Percentiles rank a stretch among this genome's conserved stretches.
Evolutionary conservation across 306 rosid genomes (phyloP).

Genomic region (Geum urbanum): DNA sequence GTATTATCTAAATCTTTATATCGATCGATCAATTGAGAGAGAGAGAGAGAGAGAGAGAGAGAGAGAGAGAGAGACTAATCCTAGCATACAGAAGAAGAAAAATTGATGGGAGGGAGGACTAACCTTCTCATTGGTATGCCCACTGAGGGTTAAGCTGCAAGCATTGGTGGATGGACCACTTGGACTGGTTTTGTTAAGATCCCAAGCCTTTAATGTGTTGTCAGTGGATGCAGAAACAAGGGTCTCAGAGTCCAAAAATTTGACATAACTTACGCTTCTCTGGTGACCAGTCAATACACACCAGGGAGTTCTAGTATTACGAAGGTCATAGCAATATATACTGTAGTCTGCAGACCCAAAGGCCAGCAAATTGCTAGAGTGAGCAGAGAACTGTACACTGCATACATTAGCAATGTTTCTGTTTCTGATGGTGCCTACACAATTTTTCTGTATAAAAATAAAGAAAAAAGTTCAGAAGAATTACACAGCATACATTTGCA

Average conservation of each 20-base stretch:
- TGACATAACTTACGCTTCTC: constrained; percentile 68
- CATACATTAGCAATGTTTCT: constrained; percentile 80
- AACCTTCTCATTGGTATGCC: constrained; percentile 92
- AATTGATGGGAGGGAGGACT: constrained; percentile 8
- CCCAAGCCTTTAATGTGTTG: constrained; percentile 88
- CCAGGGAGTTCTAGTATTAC: constrained; percentile 82
- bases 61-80: constrained; percentile 20
- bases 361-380: constrained; percentile 74
- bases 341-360: constrained; percentile 80
- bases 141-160: constrained; percentile 72
- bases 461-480: constrained; percentile 24
- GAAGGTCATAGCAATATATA: constrained; percentile 90
- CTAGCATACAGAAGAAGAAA: constrained; percentile 9
- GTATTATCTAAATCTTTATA: background rate
- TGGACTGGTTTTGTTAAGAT: constrained; percentile 66
- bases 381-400: constrained; percentile 90
- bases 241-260: constrained; percentile 80
- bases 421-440: constrained; percentile 68
- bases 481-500: constrained; percentile 9
- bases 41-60: too few species aligned
- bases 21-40: too few species aligned
- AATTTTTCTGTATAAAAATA: constrained; percentile 51
- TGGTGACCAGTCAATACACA: constrained; percentile 74
- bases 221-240: constrained; percentile 92
- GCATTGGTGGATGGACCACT: constrained; percentile 55